Base-by-base conservation (phyloP, 805 yeast genomes). In the Zygoascus flipseniorum region DNA sequence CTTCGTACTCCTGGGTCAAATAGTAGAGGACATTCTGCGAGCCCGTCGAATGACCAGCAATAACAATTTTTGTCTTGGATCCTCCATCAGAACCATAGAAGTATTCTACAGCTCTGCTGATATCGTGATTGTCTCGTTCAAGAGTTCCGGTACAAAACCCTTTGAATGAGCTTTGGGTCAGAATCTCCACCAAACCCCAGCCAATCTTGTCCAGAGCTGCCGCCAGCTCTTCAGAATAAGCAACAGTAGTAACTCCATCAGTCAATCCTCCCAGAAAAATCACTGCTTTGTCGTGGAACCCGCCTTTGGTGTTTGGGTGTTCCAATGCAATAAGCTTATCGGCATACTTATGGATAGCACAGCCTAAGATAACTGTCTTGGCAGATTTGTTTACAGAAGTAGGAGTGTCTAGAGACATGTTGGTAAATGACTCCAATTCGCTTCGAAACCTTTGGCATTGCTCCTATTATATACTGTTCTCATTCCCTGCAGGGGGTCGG, bases 11-110 rank as follows among this genome's bases (percentile, higher is more conserved):
- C 43, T 75, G 75, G 47, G 81, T 65, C 20, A 81, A 57, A 59
- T 82, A 86, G 54, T 81, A 77, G 62, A 86, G 70, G 1, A 81
- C 76, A 62, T 87, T 88, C 67, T 87, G 96, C 50, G 86, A 80
- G 0, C 95, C 96, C 0, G 95, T 87, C 16, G 93, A 86, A 62
- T 86, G 92, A 13, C 96, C 95, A 76, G 83, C 73, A 11, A 87
- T 65, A 9, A 84, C 83, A 31, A 86, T 69, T 56, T 75, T 80
- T 35, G 54, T 39, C 48, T 78, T 11, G 76, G 65, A 56, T 79
- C 55, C 59, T 8, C 50, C 50, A 1, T 74, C 62, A 23, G 28
- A 6, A 23, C 28, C 28, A 50, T 76, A 72, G 60, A 87, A 70
- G 65, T 80, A 84, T 32, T 71, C 65, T 6, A 86, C 80, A 52